A percentile compares a stretch with the other conserved stretches of the same genome.
phyloP scores from a whole-genome alignment of 768 basidiomycete species.

The Dioszegia hungarica region DNA sequence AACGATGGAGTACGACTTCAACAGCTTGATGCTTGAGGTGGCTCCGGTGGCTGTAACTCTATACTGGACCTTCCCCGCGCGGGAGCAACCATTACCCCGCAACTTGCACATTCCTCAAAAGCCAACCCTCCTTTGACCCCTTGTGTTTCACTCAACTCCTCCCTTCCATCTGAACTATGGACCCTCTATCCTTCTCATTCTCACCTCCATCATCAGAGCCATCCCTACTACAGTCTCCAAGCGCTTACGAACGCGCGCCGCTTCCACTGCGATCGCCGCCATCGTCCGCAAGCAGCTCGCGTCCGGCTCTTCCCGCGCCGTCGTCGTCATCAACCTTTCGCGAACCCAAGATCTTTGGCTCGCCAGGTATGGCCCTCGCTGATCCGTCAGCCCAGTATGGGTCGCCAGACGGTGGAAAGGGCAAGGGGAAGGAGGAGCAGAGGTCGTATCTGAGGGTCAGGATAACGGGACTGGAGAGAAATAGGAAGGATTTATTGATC shows the following conservation, averaged over 20 bases:
- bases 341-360: constrained; percentile 40
- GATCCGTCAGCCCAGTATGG: background rate
- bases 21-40: too few relatives aligned
- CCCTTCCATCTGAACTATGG: background rate
- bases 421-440: constrained; percentile 9
- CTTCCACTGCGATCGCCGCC: background rate
- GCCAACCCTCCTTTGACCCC: background rate
- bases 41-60: too few relatives aligned
- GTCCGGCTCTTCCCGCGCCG: background rate
- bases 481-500: constrained; percentile 87
- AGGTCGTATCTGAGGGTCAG: constrained; percentile 71
- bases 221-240: background rate
- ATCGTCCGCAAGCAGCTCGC: background rate
- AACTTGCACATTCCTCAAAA: background rate
- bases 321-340: constrained; percentile 11
- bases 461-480: constrained; percentile 87
- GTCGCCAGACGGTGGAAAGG: background rate
- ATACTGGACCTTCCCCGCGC: too few relatives aligned
- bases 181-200: background rate
- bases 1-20: too few relatives aligned
- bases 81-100: too few relatives aligned
- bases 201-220: constrained; percentile 1
- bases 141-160: background rate
- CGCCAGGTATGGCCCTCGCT: constrained; percentile 20
- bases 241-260: background rate